A percentile compares a stretch with the other conserved stretches of the same genome.
Evolutionary conservation across 768 basidiomycete genomes (phyloP).

Genomic region (Hericium alpestre): DNA sequence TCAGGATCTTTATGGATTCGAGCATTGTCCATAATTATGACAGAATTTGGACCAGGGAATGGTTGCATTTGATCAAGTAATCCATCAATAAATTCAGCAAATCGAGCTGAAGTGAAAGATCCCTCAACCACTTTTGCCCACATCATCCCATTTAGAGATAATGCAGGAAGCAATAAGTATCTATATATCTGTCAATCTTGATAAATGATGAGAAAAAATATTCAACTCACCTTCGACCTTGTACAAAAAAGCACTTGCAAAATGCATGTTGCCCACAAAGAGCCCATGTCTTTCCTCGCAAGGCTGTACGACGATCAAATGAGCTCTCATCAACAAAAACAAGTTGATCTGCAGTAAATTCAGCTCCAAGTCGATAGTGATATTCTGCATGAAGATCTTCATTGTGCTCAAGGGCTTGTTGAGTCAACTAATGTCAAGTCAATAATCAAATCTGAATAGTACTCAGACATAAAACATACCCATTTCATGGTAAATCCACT

Average conservation of each 20-base stretch:
- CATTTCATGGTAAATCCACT: no score
- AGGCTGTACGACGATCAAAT: constrained; percentile 14
- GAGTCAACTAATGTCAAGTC: no score
- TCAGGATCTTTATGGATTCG: not conserved
- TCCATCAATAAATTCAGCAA: not conserved
- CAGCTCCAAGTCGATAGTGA: no score
- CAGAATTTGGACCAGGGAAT: not conserved
- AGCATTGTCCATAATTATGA: constrained; percentile 1
- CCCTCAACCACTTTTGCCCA: constrained; percentile 13
- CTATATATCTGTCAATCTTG: not conserved
- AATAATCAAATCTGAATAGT: no score
- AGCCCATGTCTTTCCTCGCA: constrained; percentile 16
- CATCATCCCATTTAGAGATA: constrained; percentile 18
- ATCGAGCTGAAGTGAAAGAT: constrained; percentile 8
- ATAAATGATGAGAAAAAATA: not conserved
- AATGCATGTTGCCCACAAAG: constrained; percentile 12
- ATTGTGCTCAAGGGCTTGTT: no score
- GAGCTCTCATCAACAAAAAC: constrained; percentile 20
- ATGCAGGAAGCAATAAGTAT: constrained; percentile 21
- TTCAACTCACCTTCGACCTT: constrained; percentile 10
- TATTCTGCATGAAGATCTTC: no score
- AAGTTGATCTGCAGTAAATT: constrained; percentile 7
- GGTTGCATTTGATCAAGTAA: constrained; percentile 1
- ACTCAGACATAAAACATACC: no score
- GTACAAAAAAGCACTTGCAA: constrained; percentile 14